Percentiles rank a stretch among this genome's conserved stretches.
Evolutionary conservation across 768 basidiomycete species (phyloP).

Genomic region (Goffeauzyma gilvescens): DNA sequence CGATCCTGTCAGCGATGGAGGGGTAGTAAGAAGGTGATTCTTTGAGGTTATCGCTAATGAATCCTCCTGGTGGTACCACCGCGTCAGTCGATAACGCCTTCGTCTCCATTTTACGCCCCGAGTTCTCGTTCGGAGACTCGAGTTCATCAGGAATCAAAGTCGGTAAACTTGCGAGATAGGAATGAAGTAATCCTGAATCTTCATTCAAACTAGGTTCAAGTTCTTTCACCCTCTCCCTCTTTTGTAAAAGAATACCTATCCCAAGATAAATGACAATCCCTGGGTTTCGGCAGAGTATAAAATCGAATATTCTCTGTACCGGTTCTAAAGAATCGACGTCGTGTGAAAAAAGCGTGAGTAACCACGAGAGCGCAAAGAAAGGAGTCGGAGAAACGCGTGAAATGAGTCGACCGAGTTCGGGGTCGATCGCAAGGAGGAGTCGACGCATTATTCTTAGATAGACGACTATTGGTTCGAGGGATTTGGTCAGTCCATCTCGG

Average conservation of each 20-base stretch:
- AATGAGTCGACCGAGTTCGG: conserved; percentile 36
- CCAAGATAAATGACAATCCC: conserved; percentile 63
- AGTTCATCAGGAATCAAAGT: conserved; percentile 24
- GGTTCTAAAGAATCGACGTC: conserved; percentile 75
- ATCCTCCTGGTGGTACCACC: too few species aligned
- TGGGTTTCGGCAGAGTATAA: conserved; percentile 62
- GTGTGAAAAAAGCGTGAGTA: conserved; percentile 79
- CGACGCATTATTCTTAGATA: conserved; percentile 56
- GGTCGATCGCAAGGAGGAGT: conserved; percentile 52
- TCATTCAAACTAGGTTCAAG: conserved; percentile 36
- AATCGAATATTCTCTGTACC: conserved; percentile 84
- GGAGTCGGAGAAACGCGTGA: conserved; percentile 46
- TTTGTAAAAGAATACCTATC: conserved; percentile 50
- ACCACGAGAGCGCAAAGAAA: conserved; percentile 73
- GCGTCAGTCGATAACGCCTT: background rate
- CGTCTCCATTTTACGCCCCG: background rate
- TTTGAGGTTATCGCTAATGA: too few species aligned
- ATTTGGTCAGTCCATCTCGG: conserved; percentile 71
- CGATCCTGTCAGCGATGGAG: too few species aligned
- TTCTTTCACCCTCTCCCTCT: conserved; percentile 47
- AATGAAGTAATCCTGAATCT: conserved; percentile 33
- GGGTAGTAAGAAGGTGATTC: too few species aligned
- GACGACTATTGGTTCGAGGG: conserved; percentile 67
- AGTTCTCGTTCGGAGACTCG: background rate
- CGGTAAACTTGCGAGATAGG: conserved; percentile 29